Evolutionary conservation across 2,329 filamentous ascomycete genomes (phyloP).

Genomic region (Coniella vitis): DNA sequence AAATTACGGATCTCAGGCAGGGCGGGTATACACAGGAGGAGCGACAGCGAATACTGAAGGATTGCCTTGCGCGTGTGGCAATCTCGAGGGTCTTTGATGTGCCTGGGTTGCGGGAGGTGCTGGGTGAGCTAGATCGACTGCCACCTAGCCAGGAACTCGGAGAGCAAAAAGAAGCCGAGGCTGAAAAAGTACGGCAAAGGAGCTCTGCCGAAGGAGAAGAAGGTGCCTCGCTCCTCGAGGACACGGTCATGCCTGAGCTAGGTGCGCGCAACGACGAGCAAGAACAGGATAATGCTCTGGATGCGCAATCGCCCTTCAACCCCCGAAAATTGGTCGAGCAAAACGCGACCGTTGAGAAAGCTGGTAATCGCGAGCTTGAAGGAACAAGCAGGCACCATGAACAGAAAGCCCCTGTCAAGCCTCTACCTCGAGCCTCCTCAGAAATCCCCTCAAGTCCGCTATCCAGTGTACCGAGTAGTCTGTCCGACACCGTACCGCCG

Average conservation of each 20-base stretch:
- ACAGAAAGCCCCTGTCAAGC: background rate
- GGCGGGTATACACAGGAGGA: slow-evolving; percentile 13
- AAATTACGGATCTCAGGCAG: slow-evolving; percentile 21
- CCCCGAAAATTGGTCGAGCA: background rate
- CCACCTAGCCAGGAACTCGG: background rate
- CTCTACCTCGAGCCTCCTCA: no score
- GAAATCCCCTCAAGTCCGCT: slow-evolving; percentile 4
- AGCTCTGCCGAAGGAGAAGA: no score
- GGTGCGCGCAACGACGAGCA: background rate
- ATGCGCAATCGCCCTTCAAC: background rate
- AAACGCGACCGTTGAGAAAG: background rate
- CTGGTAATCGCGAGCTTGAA: no score
- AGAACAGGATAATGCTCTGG: background rate
- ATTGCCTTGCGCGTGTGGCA: slow-evolving; percentile 42
- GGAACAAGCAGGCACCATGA: background rate
- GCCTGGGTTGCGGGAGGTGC: slow-evolving; percentile 50
- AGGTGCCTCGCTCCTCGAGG: no score
- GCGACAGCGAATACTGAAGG: slow-evolving; percentile 22
- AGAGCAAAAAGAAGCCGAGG: no score
- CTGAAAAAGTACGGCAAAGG: no score
- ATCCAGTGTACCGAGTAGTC: slow-evolving; percentile 11
- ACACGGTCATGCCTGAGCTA: no score
- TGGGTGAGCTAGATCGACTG: slow-evolving; percentile 40
- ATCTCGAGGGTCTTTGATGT: slow-evolving; percentile 53
- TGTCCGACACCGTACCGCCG: slow-evolving; percentile 3